Base-by-base conservation (phyloP, 495 filamentous ascomycete genomes). In the Staphylotrichum longicolle region DNA sequence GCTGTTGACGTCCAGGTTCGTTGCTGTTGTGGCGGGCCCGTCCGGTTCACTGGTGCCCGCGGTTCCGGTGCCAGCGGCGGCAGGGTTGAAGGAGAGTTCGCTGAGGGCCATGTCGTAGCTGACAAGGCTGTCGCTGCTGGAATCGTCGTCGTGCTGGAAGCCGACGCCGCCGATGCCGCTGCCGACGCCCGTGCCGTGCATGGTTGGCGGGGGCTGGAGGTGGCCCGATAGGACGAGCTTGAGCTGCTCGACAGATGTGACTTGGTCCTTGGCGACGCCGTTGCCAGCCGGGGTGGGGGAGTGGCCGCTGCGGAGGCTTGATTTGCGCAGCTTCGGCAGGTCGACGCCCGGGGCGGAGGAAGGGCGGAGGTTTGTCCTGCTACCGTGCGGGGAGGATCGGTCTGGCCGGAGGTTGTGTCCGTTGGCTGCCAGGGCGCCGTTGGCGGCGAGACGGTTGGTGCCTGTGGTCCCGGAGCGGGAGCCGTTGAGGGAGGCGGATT, bases 201-300 rank as follows among this genome's bases (percentile, higher is more conserved):
- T 57, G 32, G 65, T 64, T 14, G 63, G 57, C 33, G 67, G 65
- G 42, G 73, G 66, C 40, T 70, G 61, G 71, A 74, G 63, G 52
- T 74, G 78, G 57, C 77, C 85, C 3, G 84, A 85, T 14, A 90
- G 80, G 30, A 87, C 88, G 52, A 85, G 83, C 71, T 92, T 93
- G 61, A 96, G 79, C 66, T 96, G 91, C 58, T 92, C 91, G n/a
- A 96, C 86, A 41, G 88, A 87, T n/a, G 91, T 85, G 10, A 91
- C 86, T 20, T 64, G 71, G 34, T 82, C 86, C 60, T 84, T 73
- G n/a, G 42, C 14, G 68, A 77, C 85, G 35, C 86, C 86, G 52
- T 79, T 80, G 63, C 78, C 82, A 35, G 77, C 74, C 15, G 79
- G 78, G 15, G 81, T 77, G 34, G 76, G 78, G 0, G 87, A 85